Base-by-base conservation (phyloP, 441 rosid genomes). In the Codiaeum variegatum region DNA sequence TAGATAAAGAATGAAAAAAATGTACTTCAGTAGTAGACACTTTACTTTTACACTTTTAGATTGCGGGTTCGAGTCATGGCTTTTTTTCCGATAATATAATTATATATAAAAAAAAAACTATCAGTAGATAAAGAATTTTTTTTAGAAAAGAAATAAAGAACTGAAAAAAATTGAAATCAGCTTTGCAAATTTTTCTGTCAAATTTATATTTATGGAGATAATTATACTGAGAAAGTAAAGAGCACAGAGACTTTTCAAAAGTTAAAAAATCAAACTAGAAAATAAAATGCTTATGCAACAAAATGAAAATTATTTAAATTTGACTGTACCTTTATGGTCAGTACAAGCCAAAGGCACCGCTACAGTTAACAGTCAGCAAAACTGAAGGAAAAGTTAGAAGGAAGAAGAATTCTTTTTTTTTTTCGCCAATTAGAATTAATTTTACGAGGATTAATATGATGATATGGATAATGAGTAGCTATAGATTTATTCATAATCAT, bases 141-240 rank as follows among this genome's bases (percentile, higher is more conserved):
- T 38, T 38, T 38, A 38, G 44, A 38, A 38, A 38, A 38, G 10
- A 10, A 38, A 38, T 16, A 23, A 21, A 47, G 40, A 28, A 65
- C 1, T 3, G 15, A 56, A 21, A 19, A 54, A 31, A 29, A 29
- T 36, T 3, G 21, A 24, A 26, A 64, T 61, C 21, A 15, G 38
- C 32, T 60, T 44, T 66, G 36, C 56, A 46, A 42, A n/a, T 56
- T 6, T 38, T 56, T 11, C 69, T 24, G 56, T 60, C 19, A 58
- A 60, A 18, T 71, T 49, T 46, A 16, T 15, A 31, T 61, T 21
- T 61, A 21, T 49, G 34, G 62, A 61, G 62, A 49, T 71, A 61
- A 71, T 49, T 62, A 62, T 40, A 58, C 13, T 42, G 44, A 61
- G 74, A 70, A 58, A 23, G 19, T 40, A 31, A 32, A 31, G 75